Evolutionary conservation across 2,329 filamentous ascomycete species (phyloP).

Genomic region (Trichoderma cornu-damae): DNA sequence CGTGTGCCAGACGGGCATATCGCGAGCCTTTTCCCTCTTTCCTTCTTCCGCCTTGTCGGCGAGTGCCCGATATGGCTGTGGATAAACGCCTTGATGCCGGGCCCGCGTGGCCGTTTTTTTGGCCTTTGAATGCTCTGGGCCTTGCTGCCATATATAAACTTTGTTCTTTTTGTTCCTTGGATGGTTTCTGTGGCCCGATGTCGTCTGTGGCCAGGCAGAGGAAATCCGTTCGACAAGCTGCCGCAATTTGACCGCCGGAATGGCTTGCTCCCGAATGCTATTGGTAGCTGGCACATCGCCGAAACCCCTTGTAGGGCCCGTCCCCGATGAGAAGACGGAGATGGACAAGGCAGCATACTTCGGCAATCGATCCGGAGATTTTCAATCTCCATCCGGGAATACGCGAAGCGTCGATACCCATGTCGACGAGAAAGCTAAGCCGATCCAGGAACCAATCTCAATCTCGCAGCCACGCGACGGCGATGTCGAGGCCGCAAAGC

Average conservation of each 20-base stretch:
- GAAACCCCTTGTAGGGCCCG: neutral
- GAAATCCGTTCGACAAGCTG: too few species aligned
- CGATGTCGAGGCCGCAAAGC: slow-evolving; percentile 20
- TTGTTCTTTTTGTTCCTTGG: neutral
- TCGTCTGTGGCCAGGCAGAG: neutral
- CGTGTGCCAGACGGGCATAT: neutral
- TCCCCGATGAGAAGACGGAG: slow-evolving; percentile 5
- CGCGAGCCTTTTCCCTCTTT: neutral
- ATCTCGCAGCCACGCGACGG: slow-evolving; percentile 4
- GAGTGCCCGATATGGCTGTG: neutral
- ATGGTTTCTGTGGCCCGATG: too few species aligned
- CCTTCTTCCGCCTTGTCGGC: neutral
- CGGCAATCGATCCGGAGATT: neutral
- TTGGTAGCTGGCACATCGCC: neutral
- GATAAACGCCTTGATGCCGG: neutral
- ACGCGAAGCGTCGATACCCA: neutral
- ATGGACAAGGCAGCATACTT: neutral
- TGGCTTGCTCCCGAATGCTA: too few species aligned
- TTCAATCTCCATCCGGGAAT: slow-evolving; percentile 2
- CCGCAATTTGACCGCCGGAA: too few species aligned
- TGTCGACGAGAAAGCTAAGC: neutral
- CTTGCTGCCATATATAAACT: too few species aligned
- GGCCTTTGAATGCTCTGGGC: too few species aligned
- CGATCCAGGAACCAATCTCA: neutral
- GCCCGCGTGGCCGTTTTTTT: neutral